A percentile compares a stretch with the other conserved stretches of the same genome.
Conservation (phyloP, 352 stramenopile species). For the Globisporangium radiosum region DNA sequence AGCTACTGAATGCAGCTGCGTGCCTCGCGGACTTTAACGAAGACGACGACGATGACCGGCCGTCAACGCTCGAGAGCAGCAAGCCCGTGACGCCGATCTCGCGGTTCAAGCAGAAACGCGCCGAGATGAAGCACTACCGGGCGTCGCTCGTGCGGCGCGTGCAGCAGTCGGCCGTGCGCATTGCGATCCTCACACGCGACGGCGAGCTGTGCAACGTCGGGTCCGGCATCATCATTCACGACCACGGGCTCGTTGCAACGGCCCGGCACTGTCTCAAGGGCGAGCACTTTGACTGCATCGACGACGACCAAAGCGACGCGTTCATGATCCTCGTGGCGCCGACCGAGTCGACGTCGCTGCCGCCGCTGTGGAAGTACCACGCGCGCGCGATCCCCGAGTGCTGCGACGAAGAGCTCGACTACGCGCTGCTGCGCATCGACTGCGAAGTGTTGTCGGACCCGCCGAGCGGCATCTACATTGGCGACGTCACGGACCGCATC, state of each 20-base stretch:
- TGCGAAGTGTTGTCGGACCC: conserved; percentile 83
- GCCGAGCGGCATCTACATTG: conserved; percentile 83
- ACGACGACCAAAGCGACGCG: conserved; percentile 57
- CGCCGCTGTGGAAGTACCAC: conserved; percentile 83
- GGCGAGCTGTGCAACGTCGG: conserved; percentile 82
- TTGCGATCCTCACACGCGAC: conserved; percentile 81
- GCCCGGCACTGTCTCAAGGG: conserved; percentile 74
- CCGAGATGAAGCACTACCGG: conserved; percentile 84
- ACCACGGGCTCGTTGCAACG: conserved; percentile 71
- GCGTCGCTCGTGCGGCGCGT: conserved; percentile 79
- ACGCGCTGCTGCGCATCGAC: conserved; percentile 75
- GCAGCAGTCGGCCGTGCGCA: conserved; percentile 79
- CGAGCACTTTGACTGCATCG: conserved; percentile 85
- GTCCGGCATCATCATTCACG: conserved; percentile 83
- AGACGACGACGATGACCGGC: conserved; percentile 65
- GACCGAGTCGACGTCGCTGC: conserved; percentile 73
- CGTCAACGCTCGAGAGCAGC: conserved; percentile 39
- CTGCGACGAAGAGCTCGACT: conserved; percentile 81
- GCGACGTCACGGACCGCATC: conserved; percentile 81
- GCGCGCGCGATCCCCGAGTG: conserved; percentile 74
- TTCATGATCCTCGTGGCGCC: conserved; percentile 84
- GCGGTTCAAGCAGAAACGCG: conserved; percentile 70
- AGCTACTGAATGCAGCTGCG: conserved; percentile 76
- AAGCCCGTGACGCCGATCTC: conserved; percentile 66
- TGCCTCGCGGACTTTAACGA: conserved; percentile 81